Evolutionary conservation across 2,329 filamentous ascomycete genomes (phyloP), one percentile per base, ranked within the genome.

Genomic region (Didymosphaeria variabile): DNA sequence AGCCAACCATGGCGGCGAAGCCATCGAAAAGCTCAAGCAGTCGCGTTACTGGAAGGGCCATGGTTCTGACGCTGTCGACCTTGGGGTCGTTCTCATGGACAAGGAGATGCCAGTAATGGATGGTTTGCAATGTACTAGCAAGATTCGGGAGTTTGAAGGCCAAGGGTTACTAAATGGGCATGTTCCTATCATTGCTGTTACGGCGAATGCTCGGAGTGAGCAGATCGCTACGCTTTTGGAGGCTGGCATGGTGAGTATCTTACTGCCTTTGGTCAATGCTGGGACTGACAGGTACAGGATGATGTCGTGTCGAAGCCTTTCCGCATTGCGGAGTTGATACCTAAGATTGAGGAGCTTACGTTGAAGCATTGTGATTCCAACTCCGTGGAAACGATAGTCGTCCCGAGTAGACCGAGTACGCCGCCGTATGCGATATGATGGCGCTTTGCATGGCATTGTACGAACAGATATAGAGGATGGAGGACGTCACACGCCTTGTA

Each of bases 281-380:
- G 17, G 32, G 5, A 42, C 63, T 65, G 55, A 60, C 55, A 38
- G 9, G 23, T 1, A 8, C 29, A 81, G 80, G 82, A 85, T 61
- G 82, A 84, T 65, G 82, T 85, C 3, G 82, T 85, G 3, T 78
- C 74, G 31, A 84, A 85, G 63, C 83, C 83, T 0, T 85, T 85
- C 64, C 73, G 82, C n/a, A 84, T 84, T 34, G 76, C 77, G 3
- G 82, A 84, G 45, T 68, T 85, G 29, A 74, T 84, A 19, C 82
- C 82, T 1, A 84, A 84, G 70, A 84, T 85, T 53, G 81, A 84
- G 59, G 81, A 84, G 62, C 64, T 84, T 55, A 75, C 79, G 53
- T 65, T 57, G 9, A 69, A 63, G 31, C 72, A 68, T 50, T 53
- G 60, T 1, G 55, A 61, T 26, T 49, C 59, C 6, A 40, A 55